A percentile compares a stretch with the other conserved stretches of the same genome.
Conservation (phyloP, 2,329 filamentous ascomycete genomes). For the Neofusicoccum laricinum region DNA sequence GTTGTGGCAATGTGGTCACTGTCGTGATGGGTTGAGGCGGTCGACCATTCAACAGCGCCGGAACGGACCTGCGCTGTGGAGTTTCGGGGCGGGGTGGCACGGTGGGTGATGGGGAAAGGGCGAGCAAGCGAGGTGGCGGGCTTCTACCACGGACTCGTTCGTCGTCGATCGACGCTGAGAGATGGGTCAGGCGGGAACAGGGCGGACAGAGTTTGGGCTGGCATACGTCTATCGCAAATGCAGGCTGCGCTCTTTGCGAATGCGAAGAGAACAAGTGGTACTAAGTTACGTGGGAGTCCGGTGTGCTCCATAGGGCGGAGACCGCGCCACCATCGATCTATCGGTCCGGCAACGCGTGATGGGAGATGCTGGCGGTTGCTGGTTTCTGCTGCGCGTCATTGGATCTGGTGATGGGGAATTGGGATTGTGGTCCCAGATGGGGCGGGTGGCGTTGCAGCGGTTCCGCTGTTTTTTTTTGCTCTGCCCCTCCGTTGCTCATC, state of each 20-base stretch:
- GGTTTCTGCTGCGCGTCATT: background rate
- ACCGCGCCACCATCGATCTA: constrained; percentile 4
- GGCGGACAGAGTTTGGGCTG: too few species aligned
- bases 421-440: background rate
- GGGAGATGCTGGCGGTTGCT: background rate
- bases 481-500: background rate
- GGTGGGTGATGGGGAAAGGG: too few species aligned
- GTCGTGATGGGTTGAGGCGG: too few species aligned
- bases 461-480: background rate
- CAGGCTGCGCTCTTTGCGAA: background rate
- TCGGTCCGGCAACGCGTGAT: background rate
- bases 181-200: too few species aligned
- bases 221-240: too few species aligned
- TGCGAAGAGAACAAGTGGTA: background rate
- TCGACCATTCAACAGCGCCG: too few species aligned
- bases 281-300: background rate
- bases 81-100: too few species aligned
- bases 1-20: too few species aligned
- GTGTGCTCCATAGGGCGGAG: background rate
- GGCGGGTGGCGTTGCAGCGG: background rate
- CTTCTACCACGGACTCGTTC: too few species aligned
- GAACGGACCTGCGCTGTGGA: too few species aligned
- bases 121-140: too few species aligned
- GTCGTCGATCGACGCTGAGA: too few species aligned
- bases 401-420: background rate